Evolutionary conservation across 1,139 yeast species (phyloP), one percentile per base, ranked within the genome.

Genomic region (Yamadazyma sp.): DNA sequence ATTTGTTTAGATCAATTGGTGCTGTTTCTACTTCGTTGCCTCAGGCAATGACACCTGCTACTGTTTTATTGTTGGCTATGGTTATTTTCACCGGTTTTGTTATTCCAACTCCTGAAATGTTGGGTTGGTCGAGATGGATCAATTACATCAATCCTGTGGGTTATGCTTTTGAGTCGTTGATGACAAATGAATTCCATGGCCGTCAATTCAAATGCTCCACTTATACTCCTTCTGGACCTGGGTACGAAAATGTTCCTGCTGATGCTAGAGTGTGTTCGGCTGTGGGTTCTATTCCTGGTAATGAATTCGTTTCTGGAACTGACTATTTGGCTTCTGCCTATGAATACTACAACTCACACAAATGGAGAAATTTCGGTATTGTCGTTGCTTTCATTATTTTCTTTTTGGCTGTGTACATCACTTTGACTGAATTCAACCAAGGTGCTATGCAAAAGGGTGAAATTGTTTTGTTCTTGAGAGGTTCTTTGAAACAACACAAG

Each of bases 301-400:
- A 62, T 15, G 46, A 47, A 17, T 50, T 46, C 35, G 84, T 88
- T 32, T 46, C 56, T 25, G 96, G 96, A 54, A 73, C 79, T 37
- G 63, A 51, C 14, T 88, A 80, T 56, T 47, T 87, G 34, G 51
- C 49, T 4, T 45, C 50, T 11, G 59, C 80, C 2, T 81, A 61
- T 56, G 47, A 56, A 10, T 87, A 84, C 60, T 52, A 58, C 31
- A 70, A 75, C 48, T 43, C 64, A 7, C 89, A 88, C 58, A 76
- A 78, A 54, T 88, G 96, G 96, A 80, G 96, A 66, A 82, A 88
- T 54, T 77, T 80, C 48, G 96, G 95, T 56, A 82, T 88, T 48
- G 62, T 74, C 29, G 40, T 81, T 43, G 86, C 70, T 1, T 85
- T 74, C 53, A 61, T 66, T 23, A 35, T 79, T 20, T 72, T 81